These are phyloP conservation scores for Pichia sp. DNA, from an alignment of 1,139 yeast genomes.

Conservation along the genomic window DNA sequence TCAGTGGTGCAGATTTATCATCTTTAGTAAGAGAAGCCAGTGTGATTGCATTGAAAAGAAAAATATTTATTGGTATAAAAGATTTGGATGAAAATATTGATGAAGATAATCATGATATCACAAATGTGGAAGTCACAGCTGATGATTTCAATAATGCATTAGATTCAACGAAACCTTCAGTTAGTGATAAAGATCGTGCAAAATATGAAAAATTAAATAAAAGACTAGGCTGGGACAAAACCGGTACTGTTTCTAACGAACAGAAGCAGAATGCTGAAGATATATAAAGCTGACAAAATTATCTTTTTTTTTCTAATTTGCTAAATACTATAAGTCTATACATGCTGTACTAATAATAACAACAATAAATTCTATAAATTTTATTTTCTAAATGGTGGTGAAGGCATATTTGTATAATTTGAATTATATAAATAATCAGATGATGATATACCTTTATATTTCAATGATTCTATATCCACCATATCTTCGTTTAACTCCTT, in stretches of 20 bases:
- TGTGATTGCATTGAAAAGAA: conserved; percentile 72
- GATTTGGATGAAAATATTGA: conserved; percentile 32
- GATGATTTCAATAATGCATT: conserved; percentile 71
- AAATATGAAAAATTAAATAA: conserved; percentile 53
- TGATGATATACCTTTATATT: conserved; percentile 33
- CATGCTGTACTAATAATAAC: not conserved
- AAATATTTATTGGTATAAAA: conserved; percentile 44
- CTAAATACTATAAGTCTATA: too few relatives aligned
- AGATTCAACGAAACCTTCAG: conserved; percentile 78
- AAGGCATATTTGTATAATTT: conserved; percentile 24
- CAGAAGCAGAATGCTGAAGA: conserved; percentile 11
- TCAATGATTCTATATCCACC: conserved; percentile 39
- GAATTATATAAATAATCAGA: conserved; percentile 38
- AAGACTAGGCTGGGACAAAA: conserved; percentile 31
- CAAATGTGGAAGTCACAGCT: conserved; percentile 45
- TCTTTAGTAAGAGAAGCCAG: conserved; percentile 92
- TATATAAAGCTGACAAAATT: not conserved
- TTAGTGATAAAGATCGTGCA: conserved; percentile 74
- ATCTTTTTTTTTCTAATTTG: too few relatives aligned
- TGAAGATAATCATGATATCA: conserved; percentile 22
- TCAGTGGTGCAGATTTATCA: conserved; percentile 93
- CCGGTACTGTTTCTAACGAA: conserved; percentile 14
- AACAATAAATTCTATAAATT: not conserved
- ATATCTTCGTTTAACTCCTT: conserved; percentile 42
- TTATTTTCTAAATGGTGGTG: conserved; percentile 9